These are phyloP conservation scores for Scedosporium aurantiacum DNA, from an alignment of 2,329 filamentous ascomycete genomes.

Conservation along the genomic window DNA sequence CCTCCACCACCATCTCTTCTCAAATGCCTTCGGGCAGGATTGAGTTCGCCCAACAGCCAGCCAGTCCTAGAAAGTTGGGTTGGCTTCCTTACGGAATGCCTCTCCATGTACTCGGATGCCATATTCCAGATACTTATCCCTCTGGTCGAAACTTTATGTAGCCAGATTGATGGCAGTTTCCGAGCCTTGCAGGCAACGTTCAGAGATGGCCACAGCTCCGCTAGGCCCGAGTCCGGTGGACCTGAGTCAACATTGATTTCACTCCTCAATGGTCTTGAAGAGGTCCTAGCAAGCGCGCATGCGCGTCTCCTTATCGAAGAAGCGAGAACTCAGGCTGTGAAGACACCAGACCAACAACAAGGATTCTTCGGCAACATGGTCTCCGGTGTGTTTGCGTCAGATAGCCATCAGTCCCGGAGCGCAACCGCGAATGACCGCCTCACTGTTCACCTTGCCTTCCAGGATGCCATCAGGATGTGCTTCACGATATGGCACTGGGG, in stretches of 20 bases:
- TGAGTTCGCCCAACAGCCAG: slow-evolving; percentile 63
- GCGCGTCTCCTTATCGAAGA: slow-evolving; percentile 72
- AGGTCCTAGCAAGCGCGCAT: slow-evolving; percentile 78
- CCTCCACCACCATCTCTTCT: slow-evolving; percentile 51
- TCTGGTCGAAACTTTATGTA: slow-evolving; percentile 79
- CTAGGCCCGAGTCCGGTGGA: slow-evolving; percentile 6
- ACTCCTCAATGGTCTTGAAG: slow-evolving; percentile 87
- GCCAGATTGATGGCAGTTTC: slow-evolving; percentile 65
- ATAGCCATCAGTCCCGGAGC: slow-evolving; percentile 64
- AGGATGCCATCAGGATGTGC: slow-evolving; percentile 87
- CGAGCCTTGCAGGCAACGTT: slow-evolving; percentile 58
- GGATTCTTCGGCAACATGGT: slow-evolving; percentile 93
- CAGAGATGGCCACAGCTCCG: slow-evolving; percentile 16
- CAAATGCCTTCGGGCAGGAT: slow-evolving; percentile 72
- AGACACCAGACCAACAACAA: slow-evolving; percentile 72
- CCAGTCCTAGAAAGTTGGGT: slow-evolving; percentile 87
- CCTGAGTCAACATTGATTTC: slow-evolving; percentile 68
- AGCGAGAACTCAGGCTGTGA: slow-evolving; percentile 53
- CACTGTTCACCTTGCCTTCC: slow-evolving; percentile 90
- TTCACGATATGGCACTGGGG: slow-evolving; percentile 96
- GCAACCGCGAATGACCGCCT: slow-evolving; percentile 86
- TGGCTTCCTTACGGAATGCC: slow-evolving; percentile 66
- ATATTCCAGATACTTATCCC: slow-evolving; percentile 88
- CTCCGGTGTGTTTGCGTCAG: slow-evolving; percentile 76
- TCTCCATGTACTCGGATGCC: slow-evolving; percentile 72